Evolutionary conservation across 179 eudicot species (phyloP).

Genomic region (Spergularia azorica): DNA sequence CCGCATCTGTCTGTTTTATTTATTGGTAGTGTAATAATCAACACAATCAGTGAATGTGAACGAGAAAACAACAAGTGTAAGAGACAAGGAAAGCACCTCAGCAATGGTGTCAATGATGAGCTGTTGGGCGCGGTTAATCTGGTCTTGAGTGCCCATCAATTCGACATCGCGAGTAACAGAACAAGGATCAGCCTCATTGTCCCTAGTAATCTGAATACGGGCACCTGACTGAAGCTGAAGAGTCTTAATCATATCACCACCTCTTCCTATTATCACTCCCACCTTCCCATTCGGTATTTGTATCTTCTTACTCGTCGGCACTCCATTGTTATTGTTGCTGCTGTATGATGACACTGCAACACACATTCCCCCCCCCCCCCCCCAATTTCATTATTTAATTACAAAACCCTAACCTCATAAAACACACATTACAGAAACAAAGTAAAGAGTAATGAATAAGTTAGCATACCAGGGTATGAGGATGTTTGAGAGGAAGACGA

Average conservation of each 20-base stretch:
- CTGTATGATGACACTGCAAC: conserved; percentile 34
- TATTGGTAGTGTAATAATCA: too few species aligned
- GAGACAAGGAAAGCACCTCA: conserved; percentile 49
- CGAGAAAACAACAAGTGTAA: too few species aligned
- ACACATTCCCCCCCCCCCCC: background rate
- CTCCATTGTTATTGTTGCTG: conserved; percentile 23
- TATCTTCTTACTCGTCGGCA: conserved; percentile 64
- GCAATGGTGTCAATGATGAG: conserved; percentile 76
- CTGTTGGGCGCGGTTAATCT: conserved; percentile 74
- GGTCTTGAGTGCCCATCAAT: conserved; percentile 74
- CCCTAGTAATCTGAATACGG: conserved; percentile 90
- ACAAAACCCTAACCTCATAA: background rate
- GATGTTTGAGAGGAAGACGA: conserved; percentile 18
- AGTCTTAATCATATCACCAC: conserved; percentile 84
- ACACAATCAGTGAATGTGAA: too few species aligned
- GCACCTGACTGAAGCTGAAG: conserved; percentile 89
- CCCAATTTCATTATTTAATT: background rate
- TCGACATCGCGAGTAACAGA: conserved; percentile 74
- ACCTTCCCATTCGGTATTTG: conserved; percentile 85
- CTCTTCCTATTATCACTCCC: conserved; percentile 88
- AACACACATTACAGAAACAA: too few species aligned
- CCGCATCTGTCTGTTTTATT: too few species aligned
- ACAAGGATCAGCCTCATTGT: conserved; percentile 76
- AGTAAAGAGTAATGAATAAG: background rate
- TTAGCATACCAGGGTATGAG: conserved; percentile 21